A percentile compares a stretch with the other conserved stretches of the same genome.
These are phyloP conservation scores for Pelagophyceae sp. DNA, from an alignment of 352 stramenopile genomes.

Conservation along the genomic window DNA sequence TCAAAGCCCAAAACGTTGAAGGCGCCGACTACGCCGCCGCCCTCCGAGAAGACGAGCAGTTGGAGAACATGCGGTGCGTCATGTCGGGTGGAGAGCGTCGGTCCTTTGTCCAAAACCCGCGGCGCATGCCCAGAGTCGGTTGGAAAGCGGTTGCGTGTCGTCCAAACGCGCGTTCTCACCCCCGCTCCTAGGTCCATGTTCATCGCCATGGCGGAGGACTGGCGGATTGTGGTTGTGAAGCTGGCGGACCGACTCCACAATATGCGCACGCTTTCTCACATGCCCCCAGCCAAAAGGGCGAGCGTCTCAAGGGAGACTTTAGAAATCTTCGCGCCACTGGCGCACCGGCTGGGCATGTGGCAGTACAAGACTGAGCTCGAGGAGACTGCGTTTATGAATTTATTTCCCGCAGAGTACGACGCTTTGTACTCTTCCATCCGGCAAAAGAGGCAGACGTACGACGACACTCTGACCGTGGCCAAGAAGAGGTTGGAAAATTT, in stretches of 20 bases:
- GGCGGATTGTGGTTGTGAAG: constrained; percentile 72
- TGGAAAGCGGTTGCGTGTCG: too few species aligned
- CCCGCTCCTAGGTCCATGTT: too few species aligned
- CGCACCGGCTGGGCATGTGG: constrained; percentile 69
- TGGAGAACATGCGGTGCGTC: constrained; percentile 66
- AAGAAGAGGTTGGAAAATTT: constrained; percentile 13
- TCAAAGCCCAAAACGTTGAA: too few species aligned
- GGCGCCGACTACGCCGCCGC: constrained; percentile 31
- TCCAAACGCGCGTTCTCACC: too few species aligned
- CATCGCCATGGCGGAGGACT: constrained; percentile 72
- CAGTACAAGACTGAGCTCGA: constrained; percentile 71
- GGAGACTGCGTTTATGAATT: constrained; percentile 46
- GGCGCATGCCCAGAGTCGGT: too few species aligned
- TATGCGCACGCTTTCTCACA: constrained; percentile 60
- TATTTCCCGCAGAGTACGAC: constrained; percentile 31
- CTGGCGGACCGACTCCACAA: constrained; percentile 70
- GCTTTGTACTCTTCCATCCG: neutral
- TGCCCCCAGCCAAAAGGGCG: constrained; percentile 60
- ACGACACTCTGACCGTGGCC: constrained; percentile 13
- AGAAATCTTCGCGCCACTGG: constrained; percentile 69
- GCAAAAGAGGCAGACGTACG: neutral
- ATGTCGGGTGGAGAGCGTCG: neutral
- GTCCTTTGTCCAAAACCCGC: constrained; percentile 7
- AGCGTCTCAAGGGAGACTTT: constrained; percentile 68
- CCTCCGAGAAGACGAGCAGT: constrained; percentile 46